These are phyloP conservation scores for Salix koriyanagi DNA, from an alignment of 345 rosid species.

Conservation along the genomic window DNA sequence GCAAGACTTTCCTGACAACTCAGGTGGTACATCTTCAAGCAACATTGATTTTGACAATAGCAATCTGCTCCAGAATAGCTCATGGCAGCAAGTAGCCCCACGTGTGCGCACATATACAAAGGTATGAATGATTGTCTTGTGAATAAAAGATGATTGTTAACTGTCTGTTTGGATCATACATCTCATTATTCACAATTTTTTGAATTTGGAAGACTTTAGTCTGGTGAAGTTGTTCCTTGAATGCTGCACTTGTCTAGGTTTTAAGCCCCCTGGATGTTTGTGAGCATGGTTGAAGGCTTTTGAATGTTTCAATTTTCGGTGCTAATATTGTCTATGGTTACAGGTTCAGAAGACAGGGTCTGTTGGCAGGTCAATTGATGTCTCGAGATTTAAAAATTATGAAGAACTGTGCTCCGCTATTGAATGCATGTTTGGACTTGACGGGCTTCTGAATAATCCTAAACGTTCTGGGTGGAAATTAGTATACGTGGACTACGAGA, in stretches of 20 bases:
- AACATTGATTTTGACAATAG: slow-evolving; percentile 81
- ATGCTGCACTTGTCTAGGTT: neutral
- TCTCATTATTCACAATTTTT: neutral
- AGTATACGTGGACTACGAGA: slow-evolving; percentile 94
- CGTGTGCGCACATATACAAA: slow-evolving; percentile 89
- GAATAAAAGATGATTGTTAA: neutral
- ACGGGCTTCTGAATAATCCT: slow-evolving; percentile 73
- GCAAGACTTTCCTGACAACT: slow-evolving; percentile 74
- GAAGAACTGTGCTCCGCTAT: slow-evolving; percentile 76
- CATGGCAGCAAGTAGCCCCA: slow-evolving; percentile 70
- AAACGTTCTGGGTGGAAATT: slow-evolving; percentile 89
- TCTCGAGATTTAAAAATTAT: slow-evolving; percentile 76
- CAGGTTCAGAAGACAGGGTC: slow-evolving; percentile 98
- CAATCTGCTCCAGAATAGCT: slow-evolving; percentile 56
- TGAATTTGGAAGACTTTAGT: neutral
- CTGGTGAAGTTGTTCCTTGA: neutral
- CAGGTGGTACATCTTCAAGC: slow-evolving; percentile 90
- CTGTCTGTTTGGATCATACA: neutral
- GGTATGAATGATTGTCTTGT: slow-evolving; percentile 33
- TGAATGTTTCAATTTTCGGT: neutral
- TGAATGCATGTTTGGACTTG: slow-evolving; percentile 90
- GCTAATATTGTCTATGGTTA: slow-evolving; percentile 8
- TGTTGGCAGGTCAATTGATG: slow-evolving; percentile 94
- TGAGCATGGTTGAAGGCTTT: neutral
- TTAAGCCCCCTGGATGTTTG: neutral